These are phyloP conservation scores for Neoboletus brunneissimus DNA, from an alignment of 768 basidiomycete genomes.

Conservation along the genomic window DNA sequence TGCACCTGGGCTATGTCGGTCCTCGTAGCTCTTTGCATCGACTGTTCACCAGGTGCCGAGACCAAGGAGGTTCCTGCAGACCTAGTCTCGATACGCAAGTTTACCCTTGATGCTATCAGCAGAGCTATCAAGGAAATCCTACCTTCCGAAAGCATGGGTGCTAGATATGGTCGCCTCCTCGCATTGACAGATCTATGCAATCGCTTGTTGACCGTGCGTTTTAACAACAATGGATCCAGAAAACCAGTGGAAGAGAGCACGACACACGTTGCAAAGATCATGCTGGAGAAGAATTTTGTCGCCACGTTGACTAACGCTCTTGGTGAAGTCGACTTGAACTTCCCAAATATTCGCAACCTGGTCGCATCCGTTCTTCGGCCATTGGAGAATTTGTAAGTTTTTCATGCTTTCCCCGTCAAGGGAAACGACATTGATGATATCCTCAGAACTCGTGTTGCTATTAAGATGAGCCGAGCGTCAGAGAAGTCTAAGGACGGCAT, in stretches of 20 bases:
- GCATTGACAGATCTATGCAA: slow-evolving; percentile 86
- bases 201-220: slow-evolving; percentile 79
- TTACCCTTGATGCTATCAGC: slow-evolving; percentile 84
- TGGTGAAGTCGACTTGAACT: slow-evolving; percentile 93
- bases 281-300: slow-evolving; percentile 98
- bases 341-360: slow-evolving; percentile 82
- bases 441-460: slow-evolving; percentile 88
- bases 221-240: slow-evolving; percentile 49
- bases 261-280: slow-evolving; percentile 92
- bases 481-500: slow-evolving; percentile 58
- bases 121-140: slow-evolving; percentile 81
- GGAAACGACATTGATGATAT: slow-evolving; percentile 6
- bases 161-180: slow-evolving; percentile 83
- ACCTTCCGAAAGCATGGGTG: slow-evolving; percentile 57
- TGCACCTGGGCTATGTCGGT: slow-evolving; percentile 90
- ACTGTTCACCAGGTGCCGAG: slow-evolving; percentile 63
- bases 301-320: slow-evolving; percentile 82
- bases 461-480: slow-evolving; percentile 89
- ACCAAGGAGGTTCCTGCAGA: slow-evolving; percentile 76
- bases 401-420: neutral
- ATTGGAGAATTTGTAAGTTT: slow-evolving; percentile 79
- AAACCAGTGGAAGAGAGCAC: slow-evolving; percentile 68
- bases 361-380: slow-evolving; percentile 88
- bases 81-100: slow-evolving; percentile 86
- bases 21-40: slow-evolving; percentile 90